Conservation (phyloP, 305 asterid species). For the Plantago lanceolata region DNA sequence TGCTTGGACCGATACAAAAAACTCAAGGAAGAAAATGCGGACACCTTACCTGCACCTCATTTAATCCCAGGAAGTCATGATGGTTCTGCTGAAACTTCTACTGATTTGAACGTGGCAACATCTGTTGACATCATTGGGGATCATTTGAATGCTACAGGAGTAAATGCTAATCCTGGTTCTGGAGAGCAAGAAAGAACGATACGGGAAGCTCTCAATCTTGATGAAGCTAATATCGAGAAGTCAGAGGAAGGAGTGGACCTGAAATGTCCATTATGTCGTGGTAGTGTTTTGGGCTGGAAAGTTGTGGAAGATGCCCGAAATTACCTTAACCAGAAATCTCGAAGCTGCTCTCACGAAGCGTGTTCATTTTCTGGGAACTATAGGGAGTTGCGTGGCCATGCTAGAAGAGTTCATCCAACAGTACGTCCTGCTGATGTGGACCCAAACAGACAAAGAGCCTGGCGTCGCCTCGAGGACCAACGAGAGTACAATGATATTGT, state of each 20-base stretch:
- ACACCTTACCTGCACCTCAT: conserved; percentile 30
- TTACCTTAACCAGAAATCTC: conserved; percentile 63
- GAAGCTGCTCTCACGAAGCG: conserved; percentile 77
- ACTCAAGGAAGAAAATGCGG: conserved; percentile 51
- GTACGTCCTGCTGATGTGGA: conserved; percentile 85
- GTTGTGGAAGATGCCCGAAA: conserved; percentile 76
- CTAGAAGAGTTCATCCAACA: conserved; percentile 80
- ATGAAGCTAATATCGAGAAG: conserved; percentile 30
- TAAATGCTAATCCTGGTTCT: conserved; percentile 22
- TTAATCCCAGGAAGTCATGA: conserved; percentile 33
- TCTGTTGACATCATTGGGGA: conserved; percentile 12
- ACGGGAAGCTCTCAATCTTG: conserved; percentile 33
- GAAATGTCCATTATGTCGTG: conserved; percentile 92
- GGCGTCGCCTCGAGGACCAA: conserved; percentile 73
- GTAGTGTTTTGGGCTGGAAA: conserved; percentile 68
- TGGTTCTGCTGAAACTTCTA: conserved; percentile 28
- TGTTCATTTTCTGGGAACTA: conserved; percentile 73
- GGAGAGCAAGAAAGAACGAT: conserved; percentile 25
- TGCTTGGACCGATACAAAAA: conserved; percentile 85
- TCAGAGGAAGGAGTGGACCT: conserved; percentile 42
- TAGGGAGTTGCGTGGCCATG: conserved; percentile 73
- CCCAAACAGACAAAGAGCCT: conserved; percentile 72
- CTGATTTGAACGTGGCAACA: conserved; percentile 32
- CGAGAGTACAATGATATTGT: conserved; percentile 76
- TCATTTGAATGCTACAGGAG: conserved; percentile 22